Conservation (phyloP, 768 basidiomycete species). For the Macrolepiota albuminosa region DNA sequence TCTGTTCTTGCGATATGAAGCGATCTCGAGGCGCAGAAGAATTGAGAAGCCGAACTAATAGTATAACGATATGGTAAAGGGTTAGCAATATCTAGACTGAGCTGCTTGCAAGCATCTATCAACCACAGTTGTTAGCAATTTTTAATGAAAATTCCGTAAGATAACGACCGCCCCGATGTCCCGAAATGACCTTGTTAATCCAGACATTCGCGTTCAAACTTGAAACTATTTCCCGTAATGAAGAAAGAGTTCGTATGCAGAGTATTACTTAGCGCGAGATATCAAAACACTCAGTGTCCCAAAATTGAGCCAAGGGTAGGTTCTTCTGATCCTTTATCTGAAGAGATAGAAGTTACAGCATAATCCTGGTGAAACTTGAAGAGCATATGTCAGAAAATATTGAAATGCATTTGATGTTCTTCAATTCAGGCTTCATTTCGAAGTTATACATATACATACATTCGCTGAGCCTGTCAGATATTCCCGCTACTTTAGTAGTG, state of each 20-base stretch:
- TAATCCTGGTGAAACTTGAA: not conserved
- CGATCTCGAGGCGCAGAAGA: slow-evolving; percentile 1
- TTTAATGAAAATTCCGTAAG: not conserved
- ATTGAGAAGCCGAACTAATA: not conserved
- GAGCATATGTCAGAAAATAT: not conserved
- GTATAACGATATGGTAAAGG: not conserved
- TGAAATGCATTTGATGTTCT: not conserved
- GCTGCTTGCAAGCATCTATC: not conserved
- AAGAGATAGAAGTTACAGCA: not conserved
- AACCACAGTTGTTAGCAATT: not conserved
- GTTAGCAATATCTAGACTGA: not conserved
- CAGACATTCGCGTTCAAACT: not conserved
- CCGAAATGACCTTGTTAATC: not conserved
- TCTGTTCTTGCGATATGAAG: not conserved
- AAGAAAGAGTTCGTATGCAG: not conserved
- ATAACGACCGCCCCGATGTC: not conserved
- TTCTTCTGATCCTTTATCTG: not conserved
- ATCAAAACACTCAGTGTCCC: not conserved
- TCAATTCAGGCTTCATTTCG: not conserved
- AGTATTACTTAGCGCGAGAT: not conserved
- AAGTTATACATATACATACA: not conserved
- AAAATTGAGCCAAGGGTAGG: not conserved
- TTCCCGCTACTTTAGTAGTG: no score
- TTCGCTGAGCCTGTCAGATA: not conserved
- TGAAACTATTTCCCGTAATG: not conserved